Percentiles rank a stretch among this genome's conserved stretches.
These are phyloP conservation scores for Aureobasidium zeae DNA, from an alignment of 2,329 filamentous ascomycete species.

Conservation along the genomic window DNA sequence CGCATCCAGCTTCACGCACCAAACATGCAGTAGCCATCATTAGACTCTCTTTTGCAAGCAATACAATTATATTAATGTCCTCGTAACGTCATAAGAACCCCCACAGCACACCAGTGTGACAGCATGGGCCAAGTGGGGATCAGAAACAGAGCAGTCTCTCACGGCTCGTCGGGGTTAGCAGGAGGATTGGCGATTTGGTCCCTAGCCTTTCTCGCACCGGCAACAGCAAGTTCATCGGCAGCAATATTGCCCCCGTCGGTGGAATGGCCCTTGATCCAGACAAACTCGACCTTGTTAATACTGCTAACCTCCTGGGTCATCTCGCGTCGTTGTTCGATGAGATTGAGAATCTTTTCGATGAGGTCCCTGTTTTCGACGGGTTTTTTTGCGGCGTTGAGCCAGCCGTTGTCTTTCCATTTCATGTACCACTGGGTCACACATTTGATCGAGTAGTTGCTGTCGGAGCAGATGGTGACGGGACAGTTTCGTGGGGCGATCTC, in stretches of 20 bases:
- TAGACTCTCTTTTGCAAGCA: too few relatives aligned
- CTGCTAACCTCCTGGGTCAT: conserved; percentile 36
- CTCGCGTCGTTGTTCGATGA: conserved; percentile 55
- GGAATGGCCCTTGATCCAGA: conserved; percentile 85
- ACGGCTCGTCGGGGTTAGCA: conserved; percentile 6
- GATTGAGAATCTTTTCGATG: conserved; percentile 59
- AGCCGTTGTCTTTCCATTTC: conserved; percentile 67
- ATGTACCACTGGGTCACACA: conserved; percentile 78
- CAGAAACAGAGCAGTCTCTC: neutral
- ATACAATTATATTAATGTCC: too few relatives aligned
- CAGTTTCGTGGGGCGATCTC: conserved; percentile 61
- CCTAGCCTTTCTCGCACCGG: conserved; percentile 44
- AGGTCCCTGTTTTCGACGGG: conserved; percentile 81
- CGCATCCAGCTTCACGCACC: neutral
- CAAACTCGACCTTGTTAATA: conserved; percentile 45
- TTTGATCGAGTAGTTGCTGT: conserved; percentile 83
- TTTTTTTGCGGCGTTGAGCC: conserved; percentile 63
- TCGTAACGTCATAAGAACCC: too few relatives aligned
- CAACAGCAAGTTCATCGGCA: conserved; percentile 69
- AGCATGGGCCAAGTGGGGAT: neutral
- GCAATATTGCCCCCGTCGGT: conserved; percentile 64
- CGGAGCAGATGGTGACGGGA: conserved; percentile 69
- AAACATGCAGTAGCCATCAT: neutral
- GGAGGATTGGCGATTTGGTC: conserved; percentile 8
- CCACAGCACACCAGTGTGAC: neutral